Conservation (phyloP, 768 basidiomycete genomes). For the Kondoa subrosea region DNA sequence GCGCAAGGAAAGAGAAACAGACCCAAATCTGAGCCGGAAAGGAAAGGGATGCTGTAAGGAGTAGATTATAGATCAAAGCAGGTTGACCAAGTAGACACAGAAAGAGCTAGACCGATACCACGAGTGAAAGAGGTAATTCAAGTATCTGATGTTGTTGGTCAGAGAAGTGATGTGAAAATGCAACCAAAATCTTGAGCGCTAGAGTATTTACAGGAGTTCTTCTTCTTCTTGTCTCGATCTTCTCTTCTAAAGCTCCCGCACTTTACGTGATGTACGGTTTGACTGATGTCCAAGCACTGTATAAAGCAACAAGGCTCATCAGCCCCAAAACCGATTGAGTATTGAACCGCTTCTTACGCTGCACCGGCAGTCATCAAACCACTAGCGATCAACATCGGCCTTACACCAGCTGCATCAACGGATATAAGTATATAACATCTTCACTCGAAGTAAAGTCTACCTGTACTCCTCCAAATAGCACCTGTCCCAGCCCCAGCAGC, state of each 20-base stretch:
- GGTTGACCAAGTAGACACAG: too few relatives aligned
- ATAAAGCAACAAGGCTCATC: too few relatives aligned
- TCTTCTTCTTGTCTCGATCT: neutral
- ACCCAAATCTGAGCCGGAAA: too few relatives aligned
- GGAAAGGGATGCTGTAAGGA: too few relatives aligned
- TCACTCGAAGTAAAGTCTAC: slow-evolving; percentile 39
- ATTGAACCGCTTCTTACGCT: slow-evolving; percentile 37
- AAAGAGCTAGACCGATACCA: too few relatives aligned
- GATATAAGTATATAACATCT: slow-evolving; percentile 17
- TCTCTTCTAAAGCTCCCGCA: neutral
- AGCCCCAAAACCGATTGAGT: too few relatives aligned
- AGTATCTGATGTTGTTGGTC: too few relatives aligned
- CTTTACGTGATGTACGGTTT: slow-evolving; percentile 57
- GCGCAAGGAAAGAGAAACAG: too few relatives aligned
- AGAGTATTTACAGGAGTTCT: neutral
- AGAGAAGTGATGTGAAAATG: too few relatives aligned
- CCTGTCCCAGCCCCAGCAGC: slow-evolving; percentile 79
- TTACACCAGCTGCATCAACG: slow-evolving; percentile 61
- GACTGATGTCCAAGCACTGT: slow-evolving; percentile 72
- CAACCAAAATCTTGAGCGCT: too few relatives aligned
- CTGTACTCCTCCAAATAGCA: slow-evolving; percentile 79
- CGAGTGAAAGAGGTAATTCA: too few relatives aligned
- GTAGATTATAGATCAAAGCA: too few relatives aligned
- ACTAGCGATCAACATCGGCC: slow-evolving; percentile 73
- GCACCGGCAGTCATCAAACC: slow-evolving; percentile 76